Evolutionary conservation across 768 basidiomycete genomes (phyloP).

Genomic region (Russula brevipes): DNA sequence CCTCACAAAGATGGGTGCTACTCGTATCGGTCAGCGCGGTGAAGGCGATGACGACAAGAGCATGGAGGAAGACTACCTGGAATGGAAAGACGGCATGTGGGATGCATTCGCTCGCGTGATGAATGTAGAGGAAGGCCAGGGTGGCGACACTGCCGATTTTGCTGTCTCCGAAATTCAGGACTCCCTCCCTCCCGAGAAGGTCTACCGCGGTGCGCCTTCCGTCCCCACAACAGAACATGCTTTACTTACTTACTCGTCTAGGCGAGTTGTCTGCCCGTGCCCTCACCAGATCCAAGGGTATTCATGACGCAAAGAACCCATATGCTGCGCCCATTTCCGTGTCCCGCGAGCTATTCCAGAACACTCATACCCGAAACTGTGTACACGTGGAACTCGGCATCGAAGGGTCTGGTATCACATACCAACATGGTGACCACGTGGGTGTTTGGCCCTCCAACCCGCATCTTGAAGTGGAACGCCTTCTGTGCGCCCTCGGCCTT

Average conservation of each 20-base stretch:
- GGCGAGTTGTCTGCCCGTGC: slow-evolving; percentile 96
- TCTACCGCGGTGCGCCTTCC: slow-evolving; percentile 67
- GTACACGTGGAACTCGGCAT: slow-evolving; percentile 92
- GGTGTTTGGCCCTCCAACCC: slow-evolving; percentile 97
- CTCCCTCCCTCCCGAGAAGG: slow-evolving; percentile 70
- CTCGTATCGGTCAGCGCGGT: slow-evolving; percentile 81
- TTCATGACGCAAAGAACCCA: slow-evolving; percentile 97
- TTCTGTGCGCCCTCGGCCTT: slow-evolving; percentile 82
- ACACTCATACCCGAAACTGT: slow-evolving; percentile 77
- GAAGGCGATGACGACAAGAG: slow-evolving; percentile 99
- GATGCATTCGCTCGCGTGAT: slow-evolving; percentile 75
- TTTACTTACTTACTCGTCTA: slow-evolving; percentile 31
- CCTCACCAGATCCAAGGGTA: slow-evolving; percentile 87
- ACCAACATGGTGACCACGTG: slow-evolving; percentile 97
- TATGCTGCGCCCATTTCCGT: slow-evolving; percentile 77
- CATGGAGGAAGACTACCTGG: slow-evolving; percentile 99
- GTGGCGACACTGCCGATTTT: slow-evolving; percentile 93
- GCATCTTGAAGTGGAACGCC: slow-evolving; percentile 83
- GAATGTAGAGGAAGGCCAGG: slow-evolving; percentile 93
- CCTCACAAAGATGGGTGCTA: slow-evolving; percentile 73
- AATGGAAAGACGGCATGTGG: slow-evolving; percentile 99
- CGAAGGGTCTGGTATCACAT: slow-evolving; percentile 94
- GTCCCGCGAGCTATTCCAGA: slow-evolving; percentile 79
- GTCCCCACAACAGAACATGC: not conserved
- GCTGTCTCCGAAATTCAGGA: slow-evolving; percentile 76